phyloP scores from a whole-genome alignment of 352 stramenopile genomes.

The Phytophthora parvispora region DNA sequence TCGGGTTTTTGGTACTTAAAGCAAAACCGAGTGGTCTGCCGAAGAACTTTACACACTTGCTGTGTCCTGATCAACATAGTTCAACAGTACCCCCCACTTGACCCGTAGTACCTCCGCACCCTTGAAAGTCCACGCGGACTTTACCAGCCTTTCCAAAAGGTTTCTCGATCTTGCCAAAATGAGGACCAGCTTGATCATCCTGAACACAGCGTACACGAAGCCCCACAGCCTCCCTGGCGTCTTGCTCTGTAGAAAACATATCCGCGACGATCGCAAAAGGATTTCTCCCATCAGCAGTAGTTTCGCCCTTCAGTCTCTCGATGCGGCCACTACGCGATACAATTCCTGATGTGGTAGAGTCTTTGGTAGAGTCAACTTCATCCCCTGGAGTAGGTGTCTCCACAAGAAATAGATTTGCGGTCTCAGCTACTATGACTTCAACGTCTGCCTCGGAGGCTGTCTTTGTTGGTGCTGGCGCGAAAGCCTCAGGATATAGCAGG shows the following conservation, averaged over 20 bases:
- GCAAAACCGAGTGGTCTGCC: too few species aligned
- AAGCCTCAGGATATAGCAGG: slow-evolving; percentile 61
- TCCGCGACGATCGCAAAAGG: slow-evolving; percentile 69
- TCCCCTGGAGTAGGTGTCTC: not conserved
- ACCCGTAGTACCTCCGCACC: slow-evolving; percentile 53
- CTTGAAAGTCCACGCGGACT: slow-evolving; percentile 63
- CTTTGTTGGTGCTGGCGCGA: not conserved
- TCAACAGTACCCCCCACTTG: slow-evolving; percentile 54
- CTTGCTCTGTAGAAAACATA: slow-evolving; percentile 59
- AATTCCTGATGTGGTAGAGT: not conserved
- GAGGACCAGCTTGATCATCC: not conserved
- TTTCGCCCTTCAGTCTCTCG: slow-evolving; percentile 80
- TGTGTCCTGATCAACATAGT: slow-evolving; percentile 22
- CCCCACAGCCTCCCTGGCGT: slow-evolving; percentile 47
- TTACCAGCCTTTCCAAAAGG: slow-evolving; percentile 85
- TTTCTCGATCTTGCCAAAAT: slow-evolving; percentile 71
- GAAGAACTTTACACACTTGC: too few species aligned
- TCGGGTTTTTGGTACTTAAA: too few species aligned
- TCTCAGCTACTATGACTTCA: slow-evolving; percentile 3
- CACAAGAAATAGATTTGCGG: not conserved
- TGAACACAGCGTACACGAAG: slow-evolving; percentile 27
- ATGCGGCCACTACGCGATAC: slow-evolving; percentile 37
- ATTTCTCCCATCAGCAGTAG: slow-evolving; percentile 65
- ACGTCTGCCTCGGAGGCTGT: not conserved
- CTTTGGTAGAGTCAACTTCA: not conserved